Percentiles rank a stretch among this genome's conserved stretches.
These are phyloP conservation scores for Zygosaccharomyces rouxii DNA, from an alignment of 805 yeast genomes.

Conservation along the genomic window DNA sequence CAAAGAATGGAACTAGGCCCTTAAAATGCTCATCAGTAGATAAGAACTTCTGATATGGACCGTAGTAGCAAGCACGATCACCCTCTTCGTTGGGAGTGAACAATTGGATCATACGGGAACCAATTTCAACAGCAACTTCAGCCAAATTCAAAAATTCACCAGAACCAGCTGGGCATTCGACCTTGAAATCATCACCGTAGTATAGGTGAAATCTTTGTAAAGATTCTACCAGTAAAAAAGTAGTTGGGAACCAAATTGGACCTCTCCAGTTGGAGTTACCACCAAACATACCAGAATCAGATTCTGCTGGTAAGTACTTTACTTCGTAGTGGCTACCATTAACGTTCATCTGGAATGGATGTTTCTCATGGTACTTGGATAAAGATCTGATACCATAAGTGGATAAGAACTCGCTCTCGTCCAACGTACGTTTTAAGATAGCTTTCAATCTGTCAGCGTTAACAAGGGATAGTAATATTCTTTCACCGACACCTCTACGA, in stretches of 20 bases:
- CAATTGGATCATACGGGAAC: conserved; percentile 75
- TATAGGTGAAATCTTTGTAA: conserved; percentile 81
- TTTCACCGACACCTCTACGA: conserved; percentile 73
- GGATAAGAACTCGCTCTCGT: conserved; percentile 80
- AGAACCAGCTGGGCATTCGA: conserved; percentile 83
- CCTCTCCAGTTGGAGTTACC: conserved; percentile 98
- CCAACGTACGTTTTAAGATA: conserved; percentile 74
- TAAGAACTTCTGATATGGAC: conserved; percentile 51
- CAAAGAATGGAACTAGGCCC: conserved; percentile 75
- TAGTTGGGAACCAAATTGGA: conserved; percentile 95
- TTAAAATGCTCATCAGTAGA: conserved; percentile 65
- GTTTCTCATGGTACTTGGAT: conserved; percentile 77
- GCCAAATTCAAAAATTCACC: conserved; percentile 74
- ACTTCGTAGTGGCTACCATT: conserved; percentile 68
- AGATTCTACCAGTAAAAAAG: conserved; percentile 79
- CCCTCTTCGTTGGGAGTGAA: conserved; percentile 66
- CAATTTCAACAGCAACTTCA: conserved; percentile 85
- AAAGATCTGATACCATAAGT: conserved; percentile 83
- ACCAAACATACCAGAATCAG: conserved; percentile 91
- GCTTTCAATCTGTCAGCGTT: conserved; percentile 72
- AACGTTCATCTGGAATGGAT: conserved; percentile 82
- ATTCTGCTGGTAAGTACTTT: conserved; percentile 78
- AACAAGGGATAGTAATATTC: conserved; percentile 74
- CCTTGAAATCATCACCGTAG: conserved; percentile 79
- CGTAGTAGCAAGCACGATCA: conserved; percentile 76